Evolutionary conservation across 495 filamentous ascomycete species (phyloP), one percentile per base, ranked within the genome.

Genomic region (Chaetomium fimeti): DNA sequence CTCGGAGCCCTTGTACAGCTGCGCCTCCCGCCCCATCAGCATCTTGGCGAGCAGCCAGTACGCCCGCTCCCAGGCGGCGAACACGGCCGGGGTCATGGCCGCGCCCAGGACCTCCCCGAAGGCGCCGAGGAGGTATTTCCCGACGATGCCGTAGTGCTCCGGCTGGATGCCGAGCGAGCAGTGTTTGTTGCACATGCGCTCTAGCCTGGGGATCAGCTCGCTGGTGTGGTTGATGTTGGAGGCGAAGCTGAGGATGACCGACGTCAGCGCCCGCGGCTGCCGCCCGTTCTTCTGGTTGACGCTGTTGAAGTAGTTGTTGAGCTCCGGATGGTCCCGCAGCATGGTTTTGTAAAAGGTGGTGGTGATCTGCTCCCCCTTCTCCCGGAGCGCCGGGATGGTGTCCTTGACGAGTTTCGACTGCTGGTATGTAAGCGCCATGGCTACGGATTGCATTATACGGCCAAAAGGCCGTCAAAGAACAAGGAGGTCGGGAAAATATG

Each of bases 151-250:
- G 74, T 91, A 91, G 65, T 89, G 82, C 15, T 88, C 86, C 20
- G 89, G 87, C 63, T 80, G 76, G 73, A 91, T 86, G 75, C 84
- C 84, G 38, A 91, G 81, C 0, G 86, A 89, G 64, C 86, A 88
- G 68, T 91, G 89, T 73, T 90, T 91, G 72, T 89, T 81, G 74
- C 86, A 86, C 70, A 91, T 89, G 63, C 87, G 79, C 75, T 89
- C 87, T 20, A 91, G 77, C 62, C 86, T 86, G 2, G 86, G 82
- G 38, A 77, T 77, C 13, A 91, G 76, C 53, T 82, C 87, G 66
- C 81, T 85, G 22, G 89, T 82, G 75, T 90, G 80, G 75, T 87
- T 84, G 74, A 91, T 90, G 74, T 90, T 82, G 55, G 82, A 76
- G 51, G 89, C 89, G 63, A 90, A 91, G 65, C 83, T 86, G 67